Conservation (phyloP, 805 yeast genomes). For the Ogataea henricii region DNA sequence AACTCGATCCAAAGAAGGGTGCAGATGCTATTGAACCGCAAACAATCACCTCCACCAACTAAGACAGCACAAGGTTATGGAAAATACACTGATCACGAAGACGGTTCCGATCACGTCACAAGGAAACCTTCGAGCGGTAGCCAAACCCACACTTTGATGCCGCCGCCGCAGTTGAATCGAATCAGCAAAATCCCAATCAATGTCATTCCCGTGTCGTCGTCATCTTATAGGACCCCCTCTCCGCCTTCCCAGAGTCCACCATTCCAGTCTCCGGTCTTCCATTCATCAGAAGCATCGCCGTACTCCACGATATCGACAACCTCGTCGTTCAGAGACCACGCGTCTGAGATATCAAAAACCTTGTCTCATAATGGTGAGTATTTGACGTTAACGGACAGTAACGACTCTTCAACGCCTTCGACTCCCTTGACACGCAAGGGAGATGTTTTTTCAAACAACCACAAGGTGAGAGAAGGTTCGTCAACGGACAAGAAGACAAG, state of each 20-base stretch:
- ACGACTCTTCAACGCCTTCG: slow-evolving; percentile 14
- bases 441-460: neutral
- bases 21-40: slow-evolving; percentile 47
- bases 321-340: slow-evolving; percentile 12
- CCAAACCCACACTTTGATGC: slow-evolving; percentile 9
- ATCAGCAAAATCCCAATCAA: slow-evolving; percentile 22
- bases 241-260: slow-evolving; percentile 29
- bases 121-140: neutral
- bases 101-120: neutral
- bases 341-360: slow-evolving; percentile 6
- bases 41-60: slow-evolving; percentile 45
- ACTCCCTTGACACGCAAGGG: slow-evolving; percentile 8
- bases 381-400: slow-evolving; percentile 13
- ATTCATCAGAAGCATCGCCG: slow-evolving; percentile 13
- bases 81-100: slow-evolving; percentile 53
- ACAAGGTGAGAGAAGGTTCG: neutral
- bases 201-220: slow-evolving; percentile 16
- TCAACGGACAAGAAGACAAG: slow-evolving; percentile 18
- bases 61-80: slow-evolving; percentile 86
- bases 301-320: slow-evolving; percentile 13
- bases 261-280: slow-evolving; percentile 18
- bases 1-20: slow-evolving; percentile 57
- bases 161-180: slow-evolving; percentile 23
- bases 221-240: slow-evolving; percentile 18
- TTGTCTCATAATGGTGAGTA: slow-evolving; percentile 11